Conservation (phyloP, 208 protist genomes). For the Porcisia deanei region DNA sequence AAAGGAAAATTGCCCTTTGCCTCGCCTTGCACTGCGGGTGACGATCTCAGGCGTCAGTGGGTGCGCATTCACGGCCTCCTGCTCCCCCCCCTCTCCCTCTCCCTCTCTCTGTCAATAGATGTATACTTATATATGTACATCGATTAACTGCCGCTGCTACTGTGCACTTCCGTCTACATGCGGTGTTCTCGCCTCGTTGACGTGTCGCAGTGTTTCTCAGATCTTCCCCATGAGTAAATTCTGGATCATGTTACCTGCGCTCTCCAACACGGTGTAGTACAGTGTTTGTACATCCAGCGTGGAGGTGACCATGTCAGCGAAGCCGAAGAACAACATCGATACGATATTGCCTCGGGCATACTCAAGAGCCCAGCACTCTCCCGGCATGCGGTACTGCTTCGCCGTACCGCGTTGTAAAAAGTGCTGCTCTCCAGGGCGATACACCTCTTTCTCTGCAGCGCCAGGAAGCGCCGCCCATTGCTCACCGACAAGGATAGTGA, state of each 20-base stretch:
- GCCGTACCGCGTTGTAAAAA: conserved; percentile 56
- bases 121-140: too few relatives aligned
- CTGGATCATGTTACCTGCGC: conserved; percentile 64
- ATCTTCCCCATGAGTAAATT: conserved; percentile 81
- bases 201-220: conserved; percentile 19
- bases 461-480: conserved; percentile 77
- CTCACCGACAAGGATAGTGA: conserved; percentile 92
- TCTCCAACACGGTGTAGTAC: conserved; percentile 67
- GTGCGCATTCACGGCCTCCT: too few relatives aligned
- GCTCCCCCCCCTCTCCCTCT: too few relatives aligned
- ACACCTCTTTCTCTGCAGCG: conserved; percentile 48
- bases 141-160: neutral
- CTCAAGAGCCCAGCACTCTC: conserved; percentile 91
- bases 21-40: too few relatives aligned
- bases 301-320: conserved; percentile 78
- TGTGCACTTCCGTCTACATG: neutral
- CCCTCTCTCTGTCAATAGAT: too few relatives aligned
- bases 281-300: conserved; percentile 82
- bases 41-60: too few relatives aligned
- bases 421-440: conserved; percentile 78
- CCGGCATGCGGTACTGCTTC: conserved; percentile 93
- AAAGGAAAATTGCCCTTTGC: too few relatives aligned
- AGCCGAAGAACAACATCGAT: conserved; percentile 93
- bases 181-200: neutral
- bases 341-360: conserved; percentile 91